Evolutionary conservation across 2,329 filamentous ascomycete species (phyloP).

Genomic region (Phaeosphaeria sp.): DNA sequence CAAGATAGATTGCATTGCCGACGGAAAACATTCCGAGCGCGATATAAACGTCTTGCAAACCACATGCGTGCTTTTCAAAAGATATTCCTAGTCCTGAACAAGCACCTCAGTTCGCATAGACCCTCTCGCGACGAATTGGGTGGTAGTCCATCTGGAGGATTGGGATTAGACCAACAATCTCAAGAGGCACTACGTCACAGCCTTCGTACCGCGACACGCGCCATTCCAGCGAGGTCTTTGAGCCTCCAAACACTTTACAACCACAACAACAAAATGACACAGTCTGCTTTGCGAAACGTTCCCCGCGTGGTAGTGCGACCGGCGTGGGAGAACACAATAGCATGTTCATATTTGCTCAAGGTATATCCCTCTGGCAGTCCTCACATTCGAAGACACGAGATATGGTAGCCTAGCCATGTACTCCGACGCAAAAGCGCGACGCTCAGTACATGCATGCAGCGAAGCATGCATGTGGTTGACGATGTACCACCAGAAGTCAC

Average conservation of each 20-base stretch:
- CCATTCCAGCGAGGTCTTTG: neutral
- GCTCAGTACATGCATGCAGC: too few species aligned
- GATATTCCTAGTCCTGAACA: too few species aligned
- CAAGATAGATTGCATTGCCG: neutral
- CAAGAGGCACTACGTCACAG: neutral
- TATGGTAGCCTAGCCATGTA: neutral
- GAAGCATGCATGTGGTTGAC: neutral
- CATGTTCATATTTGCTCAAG: constrained; percentile 41
- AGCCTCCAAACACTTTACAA: neutral
- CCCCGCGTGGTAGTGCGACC: constrained; percentile 37
- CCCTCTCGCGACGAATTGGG: too few species aligned
- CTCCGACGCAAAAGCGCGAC: too few species aligned
- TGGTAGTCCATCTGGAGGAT: neutral
- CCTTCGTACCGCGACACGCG: neutral
- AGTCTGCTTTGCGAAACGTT: constrained; percentile 33
- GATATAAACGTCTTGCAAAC: neutral
- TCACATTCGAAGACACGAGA: neutral
- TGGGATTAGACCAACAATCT: neutral
- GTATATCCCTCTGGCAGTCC: constrained; percentile 13
- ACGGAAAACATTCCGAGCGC: neutral
- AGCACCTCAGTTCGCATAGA: too few species aligned
- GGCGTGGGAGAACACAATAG: constrained; percentile 32
- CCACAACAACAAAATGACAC: constrained; percentile 18
- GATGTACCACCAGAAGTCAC: neutral
- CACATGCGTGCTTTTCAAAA: too few species aligned